Evolutionary conservation across 768 basidiomycete genomes (phyloP).

Genomic region (Ramaria rubella): DNA sequence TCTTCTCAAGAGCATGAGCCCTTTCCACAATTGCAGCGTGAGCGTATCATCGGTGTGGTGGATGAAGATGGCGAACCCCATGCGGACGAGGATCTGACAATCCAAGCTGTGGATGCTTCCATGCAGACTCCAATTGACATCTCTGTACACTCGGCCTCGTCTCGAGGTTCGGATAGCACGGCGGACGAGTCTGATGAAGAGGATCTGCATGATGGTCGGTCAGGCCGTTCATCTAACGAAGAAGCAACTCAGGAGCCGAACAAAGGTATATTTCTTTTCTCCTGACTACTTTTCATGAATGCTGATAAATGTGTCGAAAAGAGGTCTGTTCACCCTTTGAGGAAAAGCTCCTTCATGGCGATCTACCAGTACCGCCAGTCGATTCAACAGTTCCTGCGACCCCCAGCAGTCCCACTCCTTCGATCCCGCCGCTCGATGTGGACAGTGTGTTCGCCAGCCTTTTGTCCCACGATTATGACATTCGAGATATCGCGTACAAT

Average conservation of each 20-base stretch:
- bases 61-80: slow-evolving; percentile 26
- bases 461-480: slow-evolving; percentile 70
- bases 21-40: not conserved
- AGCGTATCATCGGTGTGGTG: slow-evolving; percentile 21
- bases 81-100: slow-evolving; percentile 59
- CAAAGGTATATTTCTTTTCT: slow-evolving; percentile 6
- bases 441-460: slow-evolving; percentile 46
- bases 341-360: slow-evolving; percentile 49
- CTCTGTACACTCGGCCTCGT: not conserved
- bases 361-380: slow-evolving; percentile 43
- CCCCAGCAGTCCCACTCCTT: not conserved
- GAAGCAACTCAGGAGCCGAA: too few relatives aligned
- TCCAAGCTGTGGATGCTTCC: slow-evolving; percentile 33
- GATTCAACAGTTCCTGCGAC: slow-evolving; percentile 21
- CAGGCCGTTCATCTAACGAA: not conserved
- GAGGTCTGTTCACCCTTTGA: slow-evolving; percentile 28
- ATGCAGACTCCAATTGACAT: not conserved
- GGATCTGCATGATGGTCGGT: not conserved
- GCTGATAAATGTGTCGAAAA: too few relatives aligned
- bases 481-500: slow-evolving; percentile 86
- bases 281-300: not conserved
- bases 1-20: not conserved
- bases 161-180: not conserved
- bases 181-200: slow-evolving; percentile 1
- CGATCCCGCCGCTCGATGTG: not conserved